Evolutionary conservation across 495 filamentous ascomycete species (phyloP).

Genomic region (Darksidea phi): DNA sequence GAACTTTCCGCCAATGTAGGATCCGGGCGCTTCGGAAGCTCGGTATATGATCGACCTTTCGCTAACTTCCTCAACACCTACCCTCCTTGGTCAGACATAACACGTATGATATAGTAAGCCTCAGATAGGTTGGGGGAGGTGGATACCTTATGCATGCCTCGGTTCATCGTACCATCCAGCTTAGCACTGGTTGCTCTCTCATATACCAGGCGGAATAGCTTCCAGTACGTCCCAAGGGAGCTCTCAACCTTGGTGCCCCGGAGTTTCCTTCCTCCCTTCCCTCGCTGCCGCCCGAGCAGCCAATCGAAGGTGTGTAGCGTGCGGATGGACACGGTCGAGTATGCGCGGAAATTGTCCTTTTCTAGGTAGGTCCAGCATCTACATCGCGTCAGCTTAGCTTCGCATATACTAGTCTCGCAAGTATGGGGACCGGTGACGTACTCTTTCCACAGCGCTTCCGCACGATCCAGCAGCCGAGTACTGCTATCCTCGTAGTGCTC

Average conservation of each 20-base stretch:
- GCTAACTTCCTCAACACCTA: too few relatives aligned
- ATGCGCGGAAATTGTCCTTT: not conserved
- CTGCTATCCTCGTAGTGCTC: constrained; percentile 23
- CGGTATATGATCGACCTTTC: too few relatives aligned
- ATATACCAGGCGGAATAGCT: constrained; percentile 7
- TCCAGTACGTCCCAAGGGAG: constrained; percentile 15
- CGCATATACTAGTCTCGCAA: too few relatives aligned
- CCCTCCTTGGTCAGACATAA: too few relatives aligned
- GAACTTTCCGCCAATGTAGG: too few relatives aligned
- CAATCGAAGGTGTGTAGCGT: constrained; percentile 3
- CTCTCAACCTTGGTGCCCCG: not conserved
- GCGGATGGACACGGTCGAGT: not conserved
- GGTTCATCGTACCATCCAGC: constrained; percentile 9
- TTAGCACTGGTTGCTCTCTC: not conserved
- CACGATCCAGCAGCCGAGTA: constrained; percentile 19
- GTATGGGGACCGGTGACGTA: too few relatives aligned
- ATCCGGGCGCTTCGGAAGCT: too few relatives aligned
- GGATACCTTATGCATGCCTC: constrained; percentile 15
- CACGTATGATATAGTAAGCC: too few relatives aligned
- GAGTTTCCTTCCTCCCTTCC: constrained; percentile 1
- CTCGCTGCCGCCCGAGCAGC: not conserved
- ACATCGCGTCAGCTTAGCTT: too few relatives aligned
- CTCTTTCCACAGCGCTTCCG: not conserved
- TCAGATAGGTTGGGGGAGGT: too few relatives aligned
- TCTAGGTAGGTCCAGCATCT: too few relatives aligned